phyloP scores from a whole-genome alignment of 2,329 filamentous ascomycete species.

The Nemania bipapillata region DNA sequence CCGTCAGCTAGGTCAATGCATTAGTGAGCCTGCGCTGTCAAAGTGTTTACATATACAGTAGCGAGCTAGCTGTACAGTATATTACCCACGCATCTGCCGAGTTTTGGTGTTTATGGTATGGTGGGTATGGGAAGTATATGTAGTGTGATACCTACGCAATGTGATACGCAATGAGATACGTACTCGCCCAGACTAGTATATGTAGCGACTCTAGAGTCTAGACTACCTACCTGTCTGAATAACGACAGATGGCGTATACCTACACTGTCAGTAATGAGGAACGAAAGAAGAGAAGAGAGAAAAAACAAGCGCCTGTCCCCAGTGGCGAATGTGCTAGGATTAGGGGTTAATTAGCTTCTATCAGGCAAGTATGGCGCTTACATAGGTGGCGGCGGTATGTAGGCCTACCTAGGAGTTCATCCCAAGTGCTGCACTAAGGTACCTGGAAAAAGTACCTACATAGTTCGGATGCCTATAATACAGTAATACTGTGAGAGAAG shows the following conservation, averaged over 20 bases:
- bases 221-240: too few species aligned
- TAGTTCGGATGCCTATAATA: not conserved
- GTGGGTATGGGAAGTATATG: not conserved
- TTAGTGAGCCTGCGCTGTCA: not conserved
- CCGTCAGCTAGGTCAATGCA: constrained; percentile 5
- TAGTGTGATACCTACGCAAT: not conserved
- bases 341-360: not conserved
- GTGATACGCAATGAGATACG: not conserved
- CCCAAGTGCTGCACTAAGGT: not conserved
- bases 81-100: not conserved
- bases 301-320: not conserved
- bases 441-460: too few species aligned
- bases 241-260: not conserved
- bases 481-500: too few species aligned
- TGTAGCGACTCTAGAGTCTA: not conserved
- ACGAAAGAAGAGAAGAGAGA: not conserved
- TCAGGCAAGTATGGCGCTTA: too few species aligned
- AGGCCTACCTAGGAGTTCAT: not conserved
- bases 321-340: not conserved
- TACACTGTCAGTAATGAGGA: not conserved
- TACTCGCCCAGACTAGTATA: not conserved
- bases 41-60: not conserved
- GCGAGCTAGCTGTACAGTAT: too few species aligned
- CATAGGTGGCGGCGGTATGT: not conserved
- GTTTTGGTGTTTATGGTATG: not conserved